Percentiles rank a stretch among this genome's conserved stretches.
These are phyloP conservation scores for Pseudohyphozyma bogoriensis DNA, from an alignment of 768 basidiomycete genomes.

Conservation along the genomic window DNA sequence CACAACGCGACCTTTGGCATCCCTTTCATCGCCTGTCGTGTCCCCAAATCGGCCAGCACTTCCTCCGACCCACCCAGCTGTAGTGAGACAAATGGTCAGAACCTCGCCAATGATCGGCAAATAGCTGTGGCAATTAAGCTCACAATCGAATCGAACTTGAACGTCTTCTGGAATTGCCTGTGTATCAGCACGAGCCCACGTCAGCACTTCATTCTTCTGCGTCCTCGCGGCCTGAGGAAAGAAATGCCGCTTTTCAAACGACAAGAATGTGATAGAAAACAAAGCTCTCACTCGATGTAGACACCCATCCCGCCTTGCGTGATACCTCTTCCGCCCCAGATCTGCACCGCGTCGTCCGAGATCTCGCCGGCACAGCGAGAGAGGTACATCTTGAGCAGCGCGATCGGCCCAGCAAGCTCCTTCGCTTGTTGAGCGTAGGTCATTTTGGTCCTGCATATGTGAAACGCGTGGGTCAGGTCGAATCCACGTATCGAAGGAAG, in stretches of 20 bases:
- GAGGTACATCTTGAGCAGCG: conserved; percentile 17
- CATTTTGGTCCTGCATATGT: conserved; percentile 7
- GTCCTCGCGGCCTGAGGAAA: no score
- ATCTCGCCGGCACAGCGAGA: conserved; percentile 5
- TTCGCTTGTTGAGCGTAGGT: conserved; percentile 10
- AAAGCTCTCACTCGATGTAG: conserved; percentile 46
- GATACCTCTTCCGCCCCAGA: conserved; percentile 74
- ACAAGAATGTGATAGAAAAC: background rate
- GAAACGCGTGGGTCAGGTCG: background rate
- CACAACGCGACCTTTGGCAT: conserved; percentile 15
- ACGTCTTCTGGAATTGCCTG: conserved; percentile 1
- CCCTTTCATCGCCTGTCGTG: conserved; percentile 12
- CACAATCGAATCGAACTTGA: conserved; percentile 12
- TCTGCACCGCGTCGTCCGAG: conserved; percentile 57
- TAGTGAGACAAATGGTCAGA: background rate
- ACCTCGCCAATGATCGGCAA: background rate
- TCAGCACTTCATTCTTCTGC: background rate
- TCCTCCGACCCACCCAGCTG: conserved; percentile 14
- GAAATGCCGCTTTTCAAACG: background rate
- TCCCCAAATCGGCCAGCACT: conserved; percentile 15
- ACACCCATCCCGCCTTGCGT: conserved; percentile 72
- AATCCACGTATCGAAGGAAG: background rate
- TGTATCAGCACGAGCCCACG: background rate
- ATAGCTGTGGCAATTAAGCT: no score
- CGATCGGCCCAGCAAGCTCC: conserved; percentile 10